These are phyloP conservation scores for Isatis tinctoria DNA, from an alignment of 345 rosid genomes.

Conservation along the genomic window DNA sequence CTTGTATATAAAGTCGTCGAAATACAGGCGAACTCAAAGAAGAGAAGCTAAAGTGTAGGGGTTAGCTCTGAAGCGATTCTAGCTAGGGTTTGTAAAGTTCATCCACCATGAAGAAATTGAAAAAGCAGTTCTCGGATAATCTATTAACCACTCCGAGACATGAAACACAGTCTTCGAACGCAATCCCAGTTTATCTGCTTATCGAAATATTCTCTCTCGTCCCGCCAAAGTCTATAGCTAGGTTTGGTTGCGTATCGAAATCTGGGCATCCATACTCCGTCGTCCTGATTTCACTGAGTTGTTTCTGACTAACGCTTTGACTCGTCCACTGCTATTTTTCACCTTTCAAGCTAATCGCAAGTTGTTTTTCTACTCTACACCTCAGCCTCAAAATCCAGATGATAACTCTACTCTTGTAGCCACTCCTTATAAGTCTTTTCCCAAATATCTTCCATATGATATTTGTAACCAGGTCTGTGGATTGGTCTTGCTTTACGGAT, in stretches of 20 bases:
- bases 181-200: neutral
- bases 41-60: no score
- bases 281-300: neutral
- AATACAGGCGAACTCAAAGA: no score
- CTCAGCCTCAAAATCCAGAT: neutral
- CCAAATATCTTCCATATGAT: neutral
- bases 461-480: neutral
- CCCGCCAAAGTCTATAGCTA: neutral
- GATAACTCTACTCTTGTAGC: neutral
- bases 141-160: no score
- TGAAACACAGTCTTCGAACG: neutral
- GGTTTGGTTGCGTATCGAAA: slow-evolving; percentile 10
- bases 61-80: no score
- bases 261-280: neutral
- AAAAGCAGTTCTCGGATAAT: neutral
- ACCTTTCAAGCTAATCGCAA: neutral
- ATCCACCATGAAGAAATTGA: neutral
- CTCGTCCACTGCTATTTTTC: neutral
- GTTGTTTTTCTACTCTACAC: neutral
- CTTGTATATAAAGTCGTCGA: no score
- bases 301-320: neutral
- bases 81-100: neutral
- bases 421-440: neutral
- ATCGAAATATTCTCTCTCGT: neutral
- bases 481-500: neutral